Evolutionary conservation across 192 early-diverging fungal species (phyloP).

Genomic region (Phlyctochytrium arcticum): DNA sequence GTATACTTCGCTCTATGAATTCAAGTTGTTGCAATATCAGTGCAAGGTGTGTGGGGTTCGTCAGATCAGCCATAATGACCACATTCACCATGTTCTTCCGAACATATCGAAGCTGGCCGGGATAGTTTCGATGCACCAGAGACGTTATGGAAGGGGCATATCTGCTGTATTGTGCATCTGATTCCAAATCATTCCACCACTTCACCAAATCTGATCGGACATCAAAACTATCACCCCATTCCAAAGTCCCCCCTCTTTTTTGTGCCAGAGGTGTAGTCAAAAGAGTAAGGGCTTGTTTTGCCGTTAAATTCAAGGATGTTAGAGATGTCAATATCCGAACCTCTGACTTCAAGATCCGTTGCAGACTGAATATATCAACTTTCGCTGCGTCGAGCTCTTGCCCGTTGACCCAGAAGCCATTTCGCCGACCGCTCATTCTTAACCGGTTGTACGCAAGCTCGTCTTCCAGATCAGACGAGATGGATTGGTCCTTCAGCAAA

Average conservation of each 20-base stretch:
- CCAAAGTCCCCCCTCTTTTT: slow-evolving; percentile 25
- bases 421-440: slow-evolving; percentile 5
- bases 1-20: slow-evolving; percentile 63
- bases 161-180: slow-evolving; percentile 73
- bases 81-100: slow-evolving; percentile 74
- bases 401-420: slow-evolving; percentile 41
- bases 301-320: slow-evolving; percentile 7
- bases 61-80: slow-evolving; percentile 73
- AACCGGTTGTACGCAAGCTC: slow-evolving; percentile 36
- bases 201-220: slow-evolving; percentile 67
- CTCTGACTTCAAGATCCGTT: slow-evolving; percentile 28
- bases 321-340: slow-evolving; percentile 16
- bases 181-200: slow-evolving; percentile 93
- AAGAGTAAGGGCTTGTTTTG: slow-evolving; percentile 27
- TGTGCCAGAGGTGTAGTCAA: slow-evolving; percentile 21
- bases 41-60: slow-evolving; percentile 47
- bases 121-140: slow-evolving; percentile 57
- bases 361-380: slow-evolving; percentile 37
- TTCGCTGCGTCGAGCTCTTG: slow-evolving; percentile 23
- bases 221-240: slow-evolving; percentile 67
- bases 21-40: slow-evolving; percentile 58
- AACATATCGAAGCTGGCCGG: slow-evolving; percentile 70
- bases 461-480: slow-evolving; percentile 27
- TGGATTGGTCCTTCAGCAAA: slow-evolving; percentile 44
- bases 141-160: no score